Percentiles rank a stretch among this genome's conserved stretches.
Evolutionary conservation across 2,329 filamentous ascomycete species (phyloP).

Genomic region (Zasmidium angulare): DNA sequence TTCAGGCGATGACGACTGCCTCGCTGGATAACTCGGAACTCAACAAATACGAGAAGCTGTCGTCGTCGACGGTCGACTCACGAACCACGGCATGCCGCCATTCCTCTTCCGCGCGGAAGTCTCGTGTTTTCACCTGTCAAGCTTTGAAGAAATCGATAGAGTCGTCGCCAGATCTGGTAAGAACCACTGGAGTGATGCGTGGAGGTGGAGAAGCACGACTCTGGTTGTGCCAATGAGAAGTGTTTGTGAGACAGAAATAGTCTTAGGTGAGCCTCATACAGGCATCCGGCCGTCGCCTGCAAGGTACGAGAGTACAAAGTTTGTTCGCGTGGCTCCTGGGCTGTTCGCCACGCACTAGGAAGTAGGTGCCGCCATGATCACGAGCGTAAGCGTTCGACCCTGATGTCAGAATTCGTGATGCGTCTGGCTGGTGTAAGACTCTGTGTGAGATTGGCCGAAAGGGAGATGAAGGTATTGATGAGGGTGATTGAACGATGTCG

Average conservation of each 20-base stretch:
- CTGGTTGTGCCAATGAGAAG: slow-evolving; percentile 6
- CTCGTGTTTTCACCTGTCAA: slow-evolving; percentile 8
- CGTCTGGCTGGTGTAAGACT: not conserved
- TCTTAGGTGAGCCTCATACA: slow-evolving; percentile 4
- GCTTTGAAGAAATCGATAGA: slow-evolving; percentile 11
- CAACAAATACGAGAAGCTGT: not conserved
- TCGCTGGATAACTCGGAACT: slow-evolving; percentile 4
- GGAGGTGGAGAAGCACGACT: not conserved
- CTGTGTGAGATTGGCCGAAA: not conserved
- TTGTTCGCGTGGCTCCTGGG: not conserved
- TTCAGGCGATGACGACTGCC: slow-evolving; percentile 5
- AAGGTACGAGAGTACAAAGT: slow-evolving; percentile 10
- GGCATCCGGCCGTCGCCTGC: slow-evolving; percentile 4
- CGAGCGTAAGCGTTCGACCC: not conserved
- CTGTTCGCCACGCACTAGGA: not conserved
- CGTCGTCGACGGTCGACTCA: not conserved
- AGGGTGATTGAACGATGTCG: not conserved
- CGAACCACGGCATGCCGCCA: too few relatives aligned
- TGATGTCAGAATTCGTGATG: not conserved
- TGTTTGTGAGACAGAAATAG: slow-evolving; percentile 4
- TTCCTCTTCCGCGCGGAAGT: not conserved
- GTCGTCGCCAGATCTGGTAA: slow-evolving; percentile 2
- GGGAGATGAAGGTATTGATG: too few relatives aligned
- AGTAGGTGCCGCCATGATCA: not conserved
- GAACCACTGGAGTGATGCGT: not conserved